Evolutionary conservation across 345 rosid species (phyloP), one percentile per base, ranked within the genome.

Genomic region (Ceriops tagal): DNA sequence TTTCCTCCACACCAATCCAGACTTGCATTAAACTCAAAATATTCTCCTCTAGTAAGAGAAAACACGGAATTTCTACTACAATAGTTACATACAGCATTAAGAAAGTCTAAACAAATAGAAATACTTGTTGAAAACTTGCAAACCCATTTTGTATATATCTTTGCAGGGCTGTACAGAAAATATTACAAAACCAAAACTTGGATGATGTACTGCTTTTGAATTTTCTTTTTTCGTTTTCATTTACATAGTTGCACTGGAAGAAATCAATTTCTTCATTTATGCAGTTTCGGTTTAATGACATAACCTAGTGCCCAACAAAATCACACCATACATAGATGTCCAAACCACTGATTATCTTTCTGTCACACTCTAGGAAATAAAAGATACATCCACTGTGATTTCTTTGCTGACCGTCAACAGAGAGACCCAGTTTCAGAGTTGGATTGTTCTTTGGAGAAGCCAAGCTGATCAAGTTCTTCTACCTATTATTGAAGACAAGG

Each of bases 371-470:
- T 62, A 73, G 70, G 49, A 51, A 69, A 74, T 46, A 53, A 59
- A 73, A 53, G 61, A 30, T 39, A 71, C 64, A 62, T 59, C 58
- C 35, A 22, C 71, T 71, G 20, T 47, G 39, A 27, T 66, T 68
- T 21, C 39, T 64, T 62, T 52, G 28, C 66, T 73, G 64, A 53
- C 66, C 5, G 58, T 43, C 43, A 34, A 52, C 8, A 60, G 61
- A 55, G 49, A 79, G 67, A 73, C 67, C 31, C 72, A 46, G 79
- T 71, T 26, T 58, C 68, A 65, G 70, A 65, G 65, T 68, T 31
- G 51, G 65, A 70, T 65, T 30, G 57, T 65, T 78, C 74, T 66
- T 57, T 46, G 83, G 82, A 85, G 68, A 87, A 82, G 78, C 75
- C 85, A 64, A 81, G 85, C 90, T 66, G 69, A 43, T 43, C 49